Percentiles rank a stretch among this genome's conserved stretches.
Conservation (phyloP, 495 filamentous ascomycete genomes). For the Penicillium longicatenatum region DNA sequence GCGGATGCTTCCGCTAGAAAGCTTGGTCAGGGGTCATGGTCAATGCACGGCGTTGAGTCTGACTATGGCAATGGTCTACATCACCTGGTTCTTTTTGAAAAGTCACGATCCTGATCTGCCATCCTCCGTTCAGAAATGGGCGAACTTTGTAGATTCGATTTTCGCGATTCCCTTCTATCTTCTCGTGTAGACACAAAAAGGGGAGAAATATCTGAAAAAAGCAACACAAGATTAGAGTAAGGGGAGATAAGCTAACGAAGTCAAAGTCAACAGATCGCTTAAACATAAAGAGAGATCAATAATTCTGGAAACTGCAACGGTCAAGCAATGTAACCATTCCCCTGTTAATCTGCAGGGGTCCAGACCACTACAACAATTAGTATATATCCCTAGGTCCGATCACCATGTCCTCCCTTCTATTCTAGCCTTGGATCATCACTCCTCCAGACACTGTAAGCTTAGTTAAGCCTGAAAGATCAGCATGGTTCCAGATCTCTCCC, state of each 20-base stretch:
- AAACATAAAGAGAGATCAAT: background rate
- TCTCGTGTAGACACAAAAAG: background rate
- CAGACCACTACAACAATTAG: background rate
- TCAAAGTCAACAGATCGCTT: background rate
- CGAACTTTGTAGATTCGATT: background rate
- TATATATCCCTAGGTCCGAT: background rate
- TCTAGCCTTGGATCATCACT: background rate
- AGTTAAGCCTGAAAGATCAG: background rate
- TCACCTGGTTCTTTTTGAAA: background rate
- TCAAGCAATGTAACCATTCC: constrained; percentile 18
- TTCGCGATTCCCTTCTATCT: no score
- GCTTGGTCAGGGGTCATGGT: constrained; percentile 11
- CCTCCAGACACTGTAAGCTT: no score
- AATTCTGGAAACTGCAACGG: constrained; percentile 1
- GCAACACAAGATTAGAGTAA: background rate
- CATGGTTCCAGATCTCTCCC: constrained; percentile 14
- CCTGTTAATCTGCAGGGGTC: constrained; percentile 13
- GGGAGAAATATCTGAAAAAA: background rate
- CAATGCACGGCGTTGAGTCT: background rate
- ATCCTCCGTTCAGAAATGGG: background rate
- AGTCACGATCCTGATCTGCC: background rate
- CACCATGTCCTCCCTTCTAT: background rate
- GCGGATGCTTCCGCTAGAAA: constrained; percentile 16
- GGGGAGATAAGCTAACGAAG: background rate
- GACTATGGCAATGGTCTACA: background rate